phyloP scores from a whole-genome alignment of 106 monocot genomes.

The Apostasia shenzhenica region DNA sequence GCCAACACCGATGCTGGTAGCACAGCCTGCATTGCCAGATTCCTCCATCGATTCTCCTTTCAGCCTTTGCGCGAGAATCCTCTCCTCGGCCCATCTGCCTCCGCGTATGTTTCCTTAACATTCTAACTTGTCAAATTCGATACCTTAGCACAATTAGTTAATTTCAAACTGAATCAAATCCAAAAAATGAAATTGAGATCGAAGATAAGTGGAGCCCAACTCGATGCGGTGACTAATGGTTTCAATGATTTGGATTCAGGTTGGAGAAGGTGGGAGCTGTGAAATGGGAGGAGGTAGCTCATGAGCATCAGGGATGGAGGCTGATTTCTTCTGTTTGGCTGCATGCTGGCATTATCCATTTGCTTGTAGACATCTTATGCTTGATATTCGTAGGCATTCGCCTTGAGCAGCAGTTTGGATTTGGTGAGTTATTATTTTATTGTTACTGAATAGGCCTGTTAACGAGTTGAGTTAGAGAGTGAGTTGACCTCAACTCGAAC shows the following conservation, averaged over 20 bases:
- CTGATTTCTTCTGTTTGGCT: conserved; percentile 60
- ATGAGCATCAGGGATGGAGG: conserved; percentile 63
- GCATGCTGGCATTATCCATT: conserved; percentile 62
- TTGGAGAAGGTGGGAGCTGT: conserved; percentile 62
- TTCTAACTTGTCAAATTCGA: neutral
- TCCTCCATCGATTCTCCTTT: conserved; percentile 60
- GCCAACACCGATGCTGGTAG: conserved; percentile 20
- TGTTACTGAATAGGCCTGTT: too few relatives aligned
- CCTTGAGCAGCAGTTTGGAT: conserved; percentile 78
- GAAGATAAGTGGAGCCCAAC: neutral
- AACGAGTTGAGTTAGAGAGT: too few relatives aligned
- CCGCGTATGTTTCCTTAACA: conserved; percentile 26
- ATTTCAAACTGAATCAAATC: neutral
- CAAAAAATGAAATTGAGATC: neutral
- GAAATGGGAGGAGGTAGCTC: conserved; percentile 53
- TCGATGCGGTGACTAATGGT: neutral
- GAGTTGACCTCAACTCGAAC: too few relatives aligned
- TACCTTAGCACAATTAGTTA: too few relatives aligned
- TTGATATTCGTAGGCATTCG: conserved; percentile 61
- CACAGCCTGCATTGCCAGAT: conserved; percentile 37
- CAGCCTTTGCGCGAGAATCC: conserved; percentile 77
- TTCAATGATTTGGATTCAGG: conserved; percentile 17
- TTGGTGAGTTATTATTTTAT: conserved; percentile 20
- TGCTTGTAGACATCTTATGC: conserved; percentile 55
- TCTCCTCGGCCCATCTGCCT: conserved; percentile 64